Conservation (phyloP, 75 land plant species). For the Picea sitchensis region DNA sequence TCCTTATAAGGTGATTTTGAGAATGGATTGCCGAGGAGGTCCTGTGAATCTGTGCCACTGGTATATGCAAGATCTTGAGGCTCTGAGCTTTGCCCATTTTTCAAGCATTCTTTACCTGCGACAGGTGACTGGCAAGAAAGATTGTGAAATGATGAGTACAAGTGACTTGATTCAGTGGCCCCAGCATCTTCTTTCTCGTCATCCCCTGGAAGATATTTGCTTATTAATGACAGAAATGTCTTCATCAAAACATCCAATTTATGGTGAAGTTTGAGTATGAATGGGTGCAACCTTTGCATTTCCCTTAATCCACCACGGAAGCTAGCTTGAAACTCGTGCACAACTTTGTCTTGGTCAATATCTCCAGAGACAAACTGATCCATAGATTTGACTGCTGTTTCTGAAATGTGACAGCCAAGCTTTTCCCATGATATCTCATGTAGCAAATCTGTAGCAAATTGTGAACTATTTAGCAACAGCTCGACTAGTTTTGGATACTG, state of each 20-base stretch:
- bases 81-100: constrained; percentile 26
- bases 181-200: not conserved
- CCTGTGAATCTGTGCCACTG: constrained; percentile 14
- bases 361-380: not conserved
- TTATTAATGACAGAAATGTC: constrained; percentile 17
- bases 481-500: constrained; percentile 32
- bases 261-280: constrained; percentile 23
- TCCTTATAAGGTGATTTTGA: not conserved
- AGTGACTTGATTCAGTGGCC: not conserved
- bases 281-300: constrained; percentile 28
- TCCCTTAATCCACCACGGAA: constrained; percentile 18
- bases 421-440: constrained; percentile 27
- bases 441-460: constrained; percentile 25
- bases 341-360: constrained; percentile 25
- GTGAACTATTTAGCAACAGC: constrained; percentile 27
- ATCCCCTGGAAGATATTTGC: constrained; percentile 8
- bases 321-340: constrained; percentile 28
- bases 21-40: constrained; percentile 29
- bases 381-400: not conserved
- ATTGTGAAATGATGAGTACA: constrained; percentile 4
- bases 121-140: constrained; percentile 16
- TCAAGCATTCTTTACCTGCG: constrained; percentile 20
- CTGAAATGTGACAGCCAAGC: constrained; percentile 15
- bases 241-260: constrained; percentile 23
- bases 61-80: not conserved